Evolutionary conservation across 176 grass and related monocot species (phyloP).

Genomic region (Oryza meyeriana): DNA sequence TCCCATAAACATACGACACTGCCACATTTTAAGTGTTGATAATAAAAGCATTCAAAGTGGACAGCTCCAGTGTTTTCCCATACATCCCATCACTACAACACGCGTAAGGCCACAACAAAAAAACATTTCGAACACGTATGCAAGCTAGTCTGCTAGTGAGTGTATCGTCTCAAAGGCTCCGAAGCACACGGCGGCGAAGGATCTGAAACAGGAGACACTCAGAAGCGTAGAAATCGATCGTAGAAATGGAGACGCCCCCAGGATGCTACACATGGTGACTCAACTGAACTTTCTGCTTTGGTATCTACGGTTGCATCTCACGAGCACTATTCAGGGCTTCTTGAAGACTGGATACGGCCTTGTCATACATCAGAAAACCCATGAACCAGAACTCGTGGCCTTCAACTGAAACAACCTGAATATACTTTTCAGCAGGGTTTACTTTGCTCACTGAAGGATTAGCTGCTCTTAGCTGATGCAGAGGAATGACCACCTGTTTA

Average conservation of each 20-base stretch:
- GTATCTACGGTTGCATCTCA: slow-evolving; percentile 58
- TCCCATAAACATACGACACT: neutral
- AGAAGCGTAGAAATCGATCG: neutral
- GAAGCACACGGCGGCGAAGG: neutral
- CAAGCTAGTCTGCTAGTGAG: slow-evolving; percentile 28
- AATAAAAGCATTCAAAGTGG: slow-evolving; percentile 23
- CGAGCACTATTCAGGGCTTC: slow-evolving; percentile 61
- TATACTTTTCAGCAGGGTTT: slow-evolving; percentile 72
- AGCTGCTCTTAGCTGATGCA: slow-evolving; percentile 68
- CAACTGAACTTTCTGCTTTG: neutral
- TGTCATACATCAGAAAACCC: slow-evolving; percentile 79
- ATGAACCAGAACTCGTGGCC: slow-evolving; percentile 93
- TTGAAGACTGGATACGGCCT: slow-evolving; percentile 63
- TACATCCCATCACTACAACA: slow-evolving; percentile 47
- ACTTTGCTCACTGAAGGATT: slow-evolving; percentile 85
- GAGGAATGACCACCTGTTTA: slow-evolving; percentile 81
- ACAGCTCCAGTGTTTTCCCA: slow-evolving; percentile 28
- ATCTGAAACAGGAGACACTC: slow-evolving; percentile 39
- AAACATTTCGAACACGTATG: slow-evolving; percentile 29
- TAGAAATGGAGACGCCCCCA: neutral
- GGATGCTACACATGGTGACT: neutral
- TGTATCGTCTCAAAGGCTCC: slow-evolving; percentile 25
- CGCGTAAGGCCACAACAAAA: slow-evolving; percentile 20
- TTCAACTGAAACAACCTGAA: slow-evolving; percentile 79
- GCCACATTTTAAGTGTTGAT: slow-evolving; percentile 16